Percentiles rank a stretch among this genome's conserved stretches.
These are phyloP conservation scores for Trichoderma atroviride DNA, from an alignment of 2,329 filamentous ascomycete genomes.

Conservation along the genomic window DNA sequence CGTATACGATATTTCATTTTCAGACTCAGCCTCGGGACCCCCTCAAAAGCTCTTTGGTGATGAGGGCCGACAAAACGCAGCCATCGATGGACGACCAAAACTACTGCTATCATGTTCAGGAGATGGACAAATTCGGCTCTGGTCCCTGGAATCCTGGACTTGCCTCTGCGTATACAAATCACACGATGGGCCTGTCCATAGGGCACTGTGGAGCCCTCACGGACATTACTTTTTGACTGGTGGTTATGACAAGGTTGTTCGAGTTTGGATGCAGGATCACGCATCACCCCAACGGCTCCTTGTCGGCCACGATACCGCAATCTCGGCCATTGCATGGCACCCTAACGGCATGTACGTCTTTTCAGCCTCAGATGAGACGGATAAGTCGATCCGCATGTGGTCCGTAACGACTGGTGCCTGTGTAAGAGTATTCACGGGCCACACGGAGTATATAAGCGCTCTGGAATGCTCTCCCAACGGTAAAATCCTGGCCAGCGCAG, in stretches of 20 bases:
- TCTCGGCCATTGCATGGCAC: constrained; percentile 92
- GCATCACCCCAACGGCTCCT: constrained; percentile 86
- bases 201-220: constrained; percentile 85
- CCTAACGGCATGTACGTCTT: constrained; percentile 93
- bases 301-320: constrained; percentile 88
- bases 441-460: constrained; percentile 83
- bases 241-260: constrained; percentile 85
- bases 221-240: constrained; percentile 93
- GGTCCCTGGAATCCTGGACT: constrained; percentile 91
- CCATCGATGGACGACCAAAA: constrained; percentile 62
- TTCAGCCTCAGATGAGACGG: constrained; percentile 79
- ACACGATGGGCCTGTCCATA: constrained; percentile 87
- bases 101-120: constrained; percentile 85
- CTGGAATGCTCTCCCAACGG: constrained; percentile 86
- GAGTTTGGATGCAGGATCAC: constrained; percentile 91
- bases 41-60: constrained; percentile 54
- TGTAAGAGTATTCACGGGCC: constrained; percentile 89
- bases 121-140: constrained; percentile 86
- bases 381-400: constrained; percentile 98
- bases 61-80: constrained; percentile 45
- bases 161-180: constrained; percentile 93
- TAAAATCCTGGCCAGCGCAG: constrained; percentile 86
- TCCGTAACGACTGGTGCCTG: constrained; percentile 83
- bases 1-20: constrained; percentile 88
- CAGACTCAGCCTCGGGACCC: constrained; percentile 64